phyloP scores from a whole-genome alignment of 371 early-diverging fungal species.

The Mortierella sp. region DNA sequence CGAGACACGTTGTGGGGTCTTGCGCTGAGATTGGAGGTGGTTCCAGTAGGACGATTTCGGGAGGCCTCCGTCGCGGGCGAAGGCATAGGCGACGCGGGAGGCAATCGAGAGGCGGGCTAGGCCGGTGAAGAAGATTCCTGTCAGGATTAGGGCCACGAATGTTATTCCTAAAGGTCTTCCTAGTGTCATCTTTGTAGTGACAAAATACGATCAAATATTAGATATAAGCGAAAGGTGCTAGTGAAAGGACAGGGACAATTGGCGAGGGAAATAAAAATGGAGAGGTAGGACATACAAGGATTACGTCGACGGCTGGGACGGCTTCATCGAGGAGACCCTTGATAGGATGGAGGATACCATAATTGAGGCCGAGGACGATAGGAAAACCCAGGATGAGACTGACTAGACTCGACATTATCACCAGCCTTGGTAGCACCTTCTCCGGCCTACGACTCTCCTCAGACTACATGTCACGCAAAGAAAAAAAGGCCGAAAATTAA shows the following conservation, averaged over 20 bases:
- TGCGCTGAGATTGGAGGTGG: slow-evolving; percentile 29
- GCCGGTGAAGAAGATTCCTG: slow-evolving; percentile 39
- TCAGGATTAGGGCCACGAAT: slow-evolving; percentile 25
- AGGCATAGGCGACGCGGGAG: slow-evolving; percentile 35
- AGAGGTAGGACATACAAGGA: slow-evolving; percentile 20
- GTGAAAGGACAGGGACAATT: too few species aligned
- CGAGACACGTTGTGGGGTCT: slow-evolving; percentile 38
- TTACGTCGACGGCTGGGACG: slow-evolving; percentile 31
- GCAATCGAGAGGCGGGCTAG: slow-evolving; percentile 31
- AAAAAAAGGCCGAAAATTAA: background rate
- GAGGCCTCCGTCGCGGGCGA: slow-evolving; percentile 43
- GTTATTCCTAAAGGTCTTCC: slow-evolving; percentile 9
- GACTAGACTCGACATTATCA: slow-evolving; percentile 7
- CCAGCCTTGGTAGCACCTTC: slow-evolving; percentile 22
- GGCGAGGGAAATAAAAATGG: background rate
- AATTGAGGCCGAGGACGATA: slow-evolving; percentile 31
- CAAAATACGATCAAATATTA: too few species aligned
- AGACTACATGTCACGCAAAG: slow-evolving; percentile 10
- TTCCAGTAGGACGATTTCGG: slow-evolving; percentile 46
- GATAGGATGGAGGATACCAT: slow-evolving; percentile 32
- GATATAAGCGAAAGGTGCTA: too few species aligned
- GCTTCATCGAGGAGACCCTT: slow-evolving; percentile 42
- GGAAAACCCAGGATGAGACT: slow-evolving; percentile 31
- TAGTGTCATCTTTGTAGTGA: slow-evolving; percentile 15
- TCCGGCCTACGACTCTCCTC: slow-evolving; percentile 41